These are phyloP conservation scores for Oenanthe sinensis DNA, from an alignment of 129 eudicot genomes.

Conservation along the genomic window DNA sequence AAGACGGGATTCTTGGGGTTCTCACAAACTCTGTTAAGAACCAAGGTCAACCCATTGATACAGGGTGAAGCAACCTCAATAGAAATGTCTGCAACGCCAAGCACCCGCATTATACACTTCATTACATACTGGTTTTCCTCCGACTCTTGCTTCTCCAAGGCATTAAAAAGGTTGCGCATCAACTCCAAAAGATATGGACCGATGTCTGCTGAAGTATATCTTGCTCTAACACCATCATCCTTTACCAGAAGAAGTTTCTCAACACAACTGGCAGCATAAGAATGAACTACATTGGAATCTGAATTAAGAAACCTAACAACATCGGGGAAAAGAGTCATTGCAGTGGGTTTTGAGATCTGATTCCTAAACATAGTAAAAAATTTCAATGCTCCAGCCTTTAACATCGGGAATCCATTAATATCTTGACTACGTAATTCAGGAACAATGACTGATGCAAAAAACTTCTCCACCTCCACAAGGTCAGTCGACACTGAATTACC, in stretches of 20 bases:
- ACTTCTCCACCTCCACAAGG: constrained; percentile 69
- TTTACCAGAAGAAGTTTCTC: constrained; percentile 83
- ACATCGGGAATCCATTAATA: constrained; percentile 66
- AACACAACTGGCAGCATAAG: constrained; percentile 96
- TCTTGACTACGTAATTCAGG: constrained; percentile 79
- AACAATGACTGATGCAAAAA: constrained; percentile 67
- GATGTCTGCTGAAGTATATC: constrained; percentile 64
- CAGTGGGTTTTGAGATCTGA: constrained; percentile 57
- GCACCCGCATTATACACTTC: constrained; percentile 97
- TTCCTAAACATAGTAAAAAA: constrained; percentile 69
- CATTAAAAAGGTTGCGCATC: constrained; percentile 84
- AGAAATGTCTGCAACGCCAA: constrained; percentile 76
- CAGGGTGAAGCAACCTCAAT: constrained; percentile 73
- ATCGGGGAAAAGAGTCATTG: constrained; percentile 67
- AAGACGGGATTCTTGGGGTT: constrained; percentile 82
- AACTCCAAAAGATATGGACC: constrained; percentile 57
- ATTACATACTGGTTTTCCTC: constrained; percentile 93
- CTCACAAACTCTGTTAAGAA: constrained; percentile 74
- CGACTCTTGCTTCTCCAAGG: constrained; percentile 73
- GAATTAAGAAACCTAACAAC: constrained; percentile 64
- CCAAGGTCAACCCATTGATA: constrained; percentile 52
- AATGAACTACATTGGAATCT: constrained; percentile 86
- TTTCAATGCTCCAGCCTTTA: constrained; percentile 90
- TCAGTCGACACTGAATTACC: constrained; percentile 73
- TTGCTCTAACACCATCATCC: constrained; percentile 64